A percentile compares a stretch with the other conserved stretches of the same genome.
phyloP scores from a whole-genome alignment of 176 grass and related monocot genomes.

The Echinochloa phyllopogon region DNA sequence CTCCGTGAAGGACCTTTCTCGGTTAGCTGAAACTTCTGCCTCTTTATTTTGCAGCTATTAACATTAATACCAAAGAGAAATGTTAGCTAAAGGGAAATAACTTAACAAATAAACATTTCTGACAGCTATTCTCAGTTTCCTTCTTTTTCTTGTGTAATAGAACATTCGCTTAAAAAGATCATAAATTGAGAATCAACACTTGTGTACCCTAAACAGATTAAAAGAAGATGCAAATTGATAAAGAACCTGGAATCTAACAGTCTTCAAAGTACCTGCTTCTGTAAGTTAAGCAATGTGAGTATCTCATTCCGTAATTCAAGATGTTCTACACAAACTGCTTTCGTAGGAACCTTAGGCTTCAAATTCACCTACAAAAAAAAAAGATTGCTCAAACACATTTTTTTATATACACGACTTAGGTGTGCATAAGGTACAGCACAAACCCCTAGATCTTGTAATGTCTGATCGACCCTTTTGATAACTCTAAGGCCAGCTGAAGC shows the following conservation, averaged over 20 bases:
- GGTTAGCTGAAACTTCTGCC: slow-evolving; percentile 79
- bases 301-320: slow-evolving; percentile 96
- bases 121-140: not conserved
- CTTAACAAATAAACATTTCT: slow-evolving; percentile 11
- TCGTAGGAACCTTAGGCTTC: slow-evolving; percentile 98
- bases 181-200: slow-evolving; percentile 11
- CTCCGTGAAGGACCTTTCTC: slow-evolving; percentile 80
- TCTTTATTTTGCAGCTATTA: slow-evolving; percentile 92
- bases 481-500: slow-evolving; percentile 85
- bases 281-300: slow-evolving; percentile 96
- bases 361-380: slow-evolving; percentile 77
- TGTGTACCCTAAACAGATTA: slow-evolving; percentile 1
- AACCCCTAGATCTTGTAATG: slow-evolving; percentile 92
- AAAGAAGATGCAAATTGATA: slow-evolving; percentile 6
- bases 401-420: not conserved
- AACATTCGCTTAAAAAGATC: slow-evolving; percentile 18
- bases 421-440: slow-evolving; percentile 40
- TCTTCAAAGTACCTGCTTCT: slow-evolving; percentile 77
- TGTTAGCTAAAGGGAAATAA: slow-evolving; percentile 30
- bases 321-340: slow-evolving; percentile 96
- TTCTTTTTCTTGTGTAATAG: not conserved
- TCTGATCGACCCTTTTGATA: slow-evolving; percentile 90
- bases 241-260: slow-evolving; percentile 23
- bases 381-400: slow-evolving; percentile 14
- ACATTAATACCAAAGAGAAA: slow-evolving; percentile 30